Evolutionary conservation across 2,329 filamentous ascomycete genomes (phyloP), one percentile per base, ranked within the genome.

Genomic region (Ophiostoma ulmi): DNA sequence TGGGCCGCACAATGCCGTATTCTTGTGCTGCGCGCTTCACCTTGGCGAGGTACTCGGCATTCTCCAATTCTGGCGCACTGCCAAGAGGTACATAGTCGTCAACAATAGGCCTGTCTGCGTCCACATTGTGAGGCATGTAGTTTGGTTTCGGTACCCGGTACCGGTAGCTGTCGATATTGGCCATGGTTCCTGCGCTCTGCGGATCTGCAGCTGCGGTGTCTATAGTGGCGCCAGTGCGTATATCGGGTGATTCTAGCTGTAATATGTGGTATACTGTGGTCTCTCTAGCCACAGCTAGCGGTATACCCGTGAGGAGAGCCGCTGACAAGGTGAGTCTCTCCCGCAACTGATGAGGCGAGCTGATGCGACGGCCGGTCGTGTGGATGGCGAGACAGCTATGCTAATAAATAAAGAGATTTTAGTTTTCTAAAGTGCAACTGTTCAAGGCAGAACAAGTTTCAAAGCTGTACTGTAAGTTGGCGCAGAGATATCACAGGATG

Each of bases 1-100:
- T 90, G 1, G 94, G 94, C 48, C 89, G 87, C 69, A 88, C 87
- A 76, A 97, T 92, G 75, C 89, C 90, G 79, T 92, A 85, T 69
- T 86, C 83, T 72, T 85, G 81, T 35, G 85, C 86, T 31, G 83
- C 79, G 70, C 83, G 83, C 77, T 86, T 86, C 79, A 85, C 86
- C 78, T 87, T 87, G 77, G 82, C 83, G 74, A 84, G 85, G 77
- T 83, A 88, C 72, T 82, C 82, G 72, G 83, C 84, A 75, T 88
- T 86, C 69, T 88, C 86, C 72, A 83, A 78, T 74, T 87, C 84
- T 74, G 80, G 81, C 35, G 85, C 81, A 52, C 79, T 78, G 70
- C 82, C 85, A 31, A 88, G 80, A 5, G 84, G 84, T 44, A 80
- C 78, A 76, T 83, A 85, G 72, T 86, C 83, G 75, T 86, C 80